These are phyloP conservation scores for Magnusiomyces magnusii DNA, from an alignment of 1,139 yeast species.

Conservation along the genomic window DNA sequence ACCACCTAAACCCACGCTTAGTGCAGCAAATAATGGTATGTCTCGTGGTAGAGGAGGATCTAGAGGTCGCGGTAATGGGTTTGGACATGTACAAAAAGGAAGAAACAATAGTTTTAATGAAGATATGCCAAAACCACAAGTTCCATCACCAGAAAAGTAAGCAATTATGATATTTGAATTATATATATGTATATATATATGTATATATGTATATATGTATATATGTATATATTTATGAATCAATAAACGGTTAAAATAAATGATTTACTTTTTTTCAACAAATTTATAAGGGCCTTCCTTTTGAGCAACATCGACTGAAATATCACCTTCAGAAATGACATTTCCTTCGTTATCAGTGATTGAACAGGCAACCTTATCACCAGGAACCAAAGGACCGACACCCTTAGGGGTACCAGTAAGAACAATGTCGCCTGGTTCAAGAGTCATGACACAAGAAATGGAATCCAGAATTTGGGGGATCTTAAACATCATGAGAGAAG, in stretches of 20 bases:
- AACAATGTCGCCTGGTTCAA: slow-evolving; percentile 83
- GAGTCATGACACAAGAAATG: slow-evolving; percentile 82
- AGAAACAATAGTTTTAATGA: background rate
- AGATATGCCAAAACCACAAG: background rate
- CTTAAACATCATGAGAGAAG: slow-evolving; percentile 84
- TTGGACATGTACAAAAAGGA: background rate
- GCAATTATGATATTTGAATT: too few relatives aligned
- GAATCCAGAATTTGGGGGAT: slow-evolving; percentile 72
- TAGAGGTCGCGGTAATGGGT: background rate
- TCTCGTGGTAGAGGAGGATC: too few relatives aligned
- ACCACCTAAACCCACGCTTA: background rate
- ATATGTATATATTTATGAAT: too few relatives aligned
- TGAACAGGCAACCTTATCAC: slow-evolving; percentile 61
- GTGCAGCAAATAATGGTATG: background rate
- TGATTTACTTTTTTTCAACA: slow-evolving; percentile 22
- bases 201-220: too few relatives aligned
- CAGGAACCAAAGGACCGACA: slow-evolving; percentile 76
- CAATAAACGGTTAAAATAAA: too few relatives aligned
- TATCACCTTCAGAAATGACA: slow-evolving; percentile 41
- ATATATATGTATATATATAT: too few relatives aligned
- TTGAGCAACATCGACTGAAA: slow-evolving; percentile 51
- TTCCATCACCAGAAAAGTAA: too few relatives aligned
- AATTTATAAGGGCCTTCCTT: slow-evolving; percentile 79
- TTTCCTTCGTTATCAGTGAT: slow-evolving; percentile 49
- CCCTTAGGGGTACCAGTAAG: slow-evolving; percentile 98